phyloP scores from a whole-genome alignment of 2,329 filamentous ascomycete genomes.

The Zopfia rhizophila region DNA sequence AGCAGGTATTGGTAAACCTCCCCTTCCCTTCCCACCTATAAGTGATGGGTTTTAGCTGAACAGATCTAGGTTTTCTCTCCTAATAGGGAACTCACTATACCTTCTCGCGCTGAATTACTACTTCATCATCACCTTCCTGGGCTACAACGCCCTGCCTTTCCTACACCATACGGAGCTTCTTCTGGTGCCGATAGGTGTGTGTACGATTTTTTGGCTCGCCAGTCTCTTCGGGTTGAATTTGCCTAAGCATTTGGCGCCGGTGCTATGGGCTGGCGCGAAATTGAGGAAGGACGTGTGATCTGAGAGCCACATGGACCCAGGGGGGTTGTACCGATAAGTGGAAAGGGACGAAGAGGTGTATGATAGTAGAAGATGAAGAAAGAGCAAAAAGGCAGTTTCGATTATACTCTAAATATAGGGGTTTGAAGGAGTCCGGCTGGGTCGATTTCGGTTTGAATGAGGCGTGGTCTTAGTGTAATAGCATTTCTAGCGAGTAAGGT shows the following conservation, averaged over 20 bases:
- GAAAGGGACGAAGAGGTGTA: too few species aligned
- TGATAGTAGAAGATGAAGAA: too few species aligned
- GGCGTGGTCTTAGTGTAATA: neutral
- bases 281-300: slow-evolving; percentile 56
- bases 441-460: too few species aligned
- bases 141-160: slow-evolving; percentile 75
- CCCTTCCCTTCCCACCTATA: neutral
- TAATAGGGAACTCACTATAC: slow-evolving; percentile 74
- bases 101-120: slow-evolving; percentile 74
- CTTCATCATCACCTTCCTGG: slow-evolving; percentile 74
- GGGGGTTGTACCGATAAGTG: too few species aligned
- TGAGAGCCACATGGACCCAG: too few species aligned
- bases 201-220: slow-evolving; percentile 67
- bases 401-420: too few species aligned
- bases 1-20: slow-evolving; percentile 61
- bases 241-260: slow-evolving; percentile 61
- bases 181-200: slow-evolving; percentile 69
- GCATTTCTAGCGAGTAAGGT: slow-evolving; percentile 4
- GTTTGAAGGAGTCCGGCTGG: too few species aligned
- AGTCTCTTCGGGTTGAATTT: slow-evolving; percentile 64
- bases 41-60: neutral
- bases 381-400: too few species aligned
- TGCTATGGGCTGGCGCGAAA: slow-evolving; percentile 60
- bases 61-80: slow-evolving; percentile 59
- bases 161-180: slow-evolving; percentile 74